These are phyloP conservation scores for Lasiosphaeria miniovina DNA, from an alignment of 495 filamentous ascomycete genomes.

Conservation along the genomic window DNA sequence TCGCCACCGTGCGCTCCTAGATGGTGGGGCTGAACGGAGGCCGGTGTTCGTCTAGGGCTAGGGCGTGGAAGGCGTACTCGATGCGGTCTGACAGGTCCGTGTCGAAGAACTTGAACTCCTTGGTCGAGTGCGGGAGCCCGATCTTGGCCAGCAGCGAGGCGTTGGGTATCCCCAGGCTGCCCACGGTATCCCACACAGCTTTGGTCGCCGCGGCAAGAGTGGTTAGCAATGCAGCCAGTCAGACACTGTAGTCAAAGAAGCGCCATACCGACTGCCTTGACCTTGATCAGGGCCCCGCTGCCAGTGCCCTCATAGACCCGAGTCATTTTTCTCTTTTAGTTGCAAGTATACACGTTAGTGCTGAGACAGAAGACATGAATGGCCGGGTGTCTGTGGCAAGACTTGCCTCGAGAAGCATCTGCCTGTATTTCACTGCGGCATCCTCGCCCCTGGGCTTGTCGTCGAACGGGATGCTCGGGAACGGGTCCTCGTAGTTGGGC, in stretches of 20 bases:
- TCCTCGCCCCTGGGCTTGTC: conserved; percentile 52
- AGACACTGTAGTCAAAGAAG: background rate
- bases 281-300: conserved; percentile 39
- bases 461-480: conserved; percentile 55
- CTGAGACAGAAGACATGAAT: background rate
- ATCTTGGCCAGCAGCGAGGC: conserved; percentile 34
- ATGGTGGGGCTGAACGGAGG: conserved; percentile 62
- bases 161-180: conserved; percentile 52
- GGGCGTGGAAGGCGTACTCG: conserved; percentile 68
- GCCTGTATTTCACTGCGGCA: conserved; percentile 31
- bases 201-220: background rate
- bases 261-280: conserved; percentile 42
- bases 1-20: conserved; percentile 47
- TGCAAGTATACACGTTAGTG: conserved; percentile 10
- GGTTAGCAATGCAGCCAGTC: background rate
- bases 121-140: conserved; percentile 45
- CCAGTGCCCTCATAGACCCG: conserved; percentile 35
- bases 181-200: conserved; percentile 60
- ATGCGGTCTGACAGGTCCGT: conserved; percentile 55
- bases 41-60: conserved; percentile 69
- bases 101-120: conserved; percentile 59
- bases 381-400: conserved; percentile 15
- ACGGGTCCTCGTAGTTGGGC: conserved; percentile 50
- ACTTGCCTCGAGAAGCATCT: conserved; percentile 35
- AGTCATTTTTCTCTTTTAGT: conserved; percentile 38